These are phyloP conservation scores for Mercurialis annua DNA, from an alignment of 345 rosid genomes.

Conservation along the genomic window DNA sequence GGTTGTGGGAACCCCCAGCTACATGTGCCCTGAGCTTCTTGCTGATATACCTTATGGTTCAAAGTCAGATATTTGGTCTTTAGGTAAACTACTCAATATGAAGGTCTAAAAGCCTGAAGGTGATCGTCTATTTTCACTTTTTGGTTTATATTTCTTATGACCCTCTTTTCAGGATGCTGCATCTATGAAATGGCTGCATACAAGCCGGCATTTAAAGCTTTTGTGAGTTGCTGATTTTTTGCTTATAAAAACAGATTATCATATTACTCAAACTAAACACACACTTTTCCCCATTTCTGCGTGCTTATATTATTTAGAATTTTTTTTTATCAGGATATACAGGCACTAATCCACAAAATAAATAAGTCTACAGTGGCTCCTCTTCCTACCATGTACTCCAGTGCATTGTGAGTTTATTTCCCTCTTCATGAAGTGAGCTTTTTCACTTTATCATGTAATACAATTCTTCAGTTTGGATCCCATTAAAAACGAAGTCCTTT, in stretches of 20 bases:
- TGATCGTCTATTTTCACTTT: neutral
- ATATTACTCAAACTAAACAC: neutral
- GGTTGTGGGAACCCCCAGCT: slow-evolving; percentile 99
- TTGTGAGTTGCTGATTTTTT: slow-evolving; percentile 48
- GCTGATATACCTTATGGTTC: slow-evolving; percentile 98
- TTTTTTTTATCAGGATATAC: slow-evolving; percentile 70
- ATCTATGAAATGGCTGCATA: slow-evolving; percentile 90
- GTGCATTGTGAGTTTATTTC: slow-evolving; percentile 67
- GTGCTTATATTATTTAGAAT: neutral
- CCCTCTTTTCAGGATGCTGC: slow-evolving; percentile 78
- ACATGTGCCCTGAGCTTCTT: slow-evolving; percentile 99
- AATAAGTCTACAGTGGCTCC: slow-evolving; percentile 95
- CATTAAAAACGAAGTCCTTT: too few species aligned
- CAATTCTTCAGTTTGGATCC: neutral
- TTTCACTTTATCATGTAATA: neutral
- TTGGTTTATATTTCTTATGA: slow-evolving; percentile 8
- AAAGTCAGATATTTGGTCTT: slow-evolving; percentile 94
- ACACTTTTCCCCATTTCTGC: neutral
- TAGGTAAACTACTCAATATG: slow-evolving; percentile 43
- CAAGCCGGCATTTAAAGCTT: slow-evolving; percentile 96
- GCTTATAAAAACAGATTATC: neutral
- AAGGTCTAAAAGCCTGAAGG: neutral
- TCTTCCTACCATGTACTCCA: slow-evolving; percentile 80
- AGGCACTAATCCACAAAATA: slow-evolving; percentile 93
- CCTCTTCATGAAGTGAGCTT: neutral